Percentiles rank a stretch among this genome's conserved stretches.
Evolutionary conservation across 1,284 basidiomycete genomes (phyloP).

Genomic region (Puccinia sorghi): DNA sequence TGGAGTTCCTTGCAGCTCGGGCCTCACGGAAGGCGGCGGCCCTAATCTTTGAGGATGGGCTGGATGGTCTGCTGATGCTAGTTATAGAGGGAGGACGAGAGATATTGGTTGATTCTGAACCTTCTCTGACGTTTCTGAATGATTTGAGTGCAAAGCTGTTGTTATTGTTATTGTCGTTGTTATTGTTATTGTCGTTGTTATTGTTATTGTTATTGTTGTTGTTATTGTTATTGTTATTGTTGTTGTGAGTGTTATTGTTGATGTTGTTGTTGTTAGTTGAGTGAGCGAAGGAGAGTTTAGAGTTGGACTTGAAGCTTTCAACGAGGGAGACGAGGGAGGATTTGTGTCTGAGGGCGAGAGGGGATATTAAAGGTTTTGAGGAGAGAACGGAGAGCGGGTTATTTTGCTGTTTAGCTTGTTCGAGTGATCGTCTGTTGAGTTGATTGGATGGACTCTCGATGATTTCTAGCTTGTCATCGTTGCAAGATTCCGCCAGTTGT

Average conservation of each 20-base stretch:
- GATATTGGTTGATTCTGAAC: not conserved
- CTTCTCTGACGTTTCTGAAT: constrained; percentile 41
- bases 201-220: constrained; percentile 2
- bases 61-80: constrained; percentile 12
- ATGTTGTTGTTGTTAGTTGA: too few relatives aligned
- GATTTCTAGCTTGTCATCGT: too few relatives aligned
- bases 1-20: constrained; percentile 22
- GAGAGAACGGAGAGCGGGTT: constrained; percentile 13
- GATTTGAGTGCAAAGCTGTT: constrained; percentile 43
- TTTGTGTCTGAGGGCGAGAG: not conserved
- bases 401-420: not conserved
- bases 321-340: not conserved
- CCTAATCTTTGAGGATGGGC: constrained; percentile 34
- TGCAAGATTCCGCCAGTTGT: too few relatives aligned
- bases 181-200: not conserved
- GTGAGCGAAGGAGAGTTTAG: too few relatives aligned
- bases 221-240: constrained; percentile 1
- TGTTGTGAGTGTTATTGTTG: too few relatives aligned
- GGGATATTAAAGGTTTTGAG: too few relatives aligned
- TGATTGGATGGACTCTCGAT: too few relatives aligned
- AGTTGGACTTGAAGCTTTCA: not conserved
- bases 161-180: not conserved
- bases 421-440: not conserved
- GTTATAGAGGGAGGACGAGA: not conserved
- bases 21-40: constrained; percentile 47